phyloP scores from a whole-genome alignment of 2,329 filamentous ascomycete species.

The Nannizzia gypsea region DNA sequence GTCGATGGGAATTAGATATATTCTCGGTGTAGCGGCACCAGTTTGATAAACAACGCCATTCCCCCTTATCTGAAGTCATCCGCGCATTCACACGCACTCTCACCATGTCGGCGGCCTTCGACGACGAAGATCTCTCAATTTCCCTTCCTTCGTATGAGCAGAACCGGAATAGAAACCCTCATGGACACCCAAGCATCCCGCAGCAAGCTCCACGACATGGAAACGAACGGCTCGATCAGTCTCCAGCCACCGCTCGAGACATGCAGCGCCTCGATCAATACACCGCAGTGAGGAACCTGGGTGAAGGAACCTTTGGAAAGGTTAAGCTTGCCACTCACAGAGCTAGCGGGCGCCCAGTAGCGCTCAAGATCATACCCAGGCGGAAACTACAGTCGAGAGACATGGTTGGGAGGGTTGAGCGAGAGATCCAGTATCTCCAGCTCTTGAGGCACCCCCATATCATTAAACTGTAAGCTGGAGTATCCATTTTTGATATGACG shows the following conservation, averaged over 20 bases:
- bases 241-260: constrained; percentile 41
- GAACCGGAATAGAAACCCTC: constrained; percentile 11
- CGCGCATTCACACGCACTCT: background rate
- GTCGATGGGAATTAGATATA: background rate
- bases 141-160: constrained; percentile 21
- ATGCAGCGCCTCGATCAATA: constrained; percentile 87
- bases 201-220: constrained; percentile 7
- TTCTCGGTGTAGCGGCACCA: background rate
- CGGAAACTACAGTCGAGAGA: constrained; percentile 94
- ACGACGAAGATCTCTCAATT: constrained; percentile 29
- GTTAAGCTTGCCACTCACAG: constrained; percentile 93
- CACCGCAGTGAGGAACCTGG: constrained; percentile 76
- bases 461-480: constrained; percentile 71
- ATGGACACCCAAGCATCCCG: constrained; percentile 15
- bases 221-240: constrained; percentile 25
- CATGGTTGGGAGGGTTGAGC: constrained; percentile 94
- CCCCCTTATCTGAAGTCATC: background rate
- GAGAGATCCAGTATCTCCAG: constrained; percentile 96
- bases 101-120: constrained; percentile 25
- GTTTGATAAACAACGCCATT: background rate
- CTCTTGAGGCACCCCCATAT: constrained; percentile 93
- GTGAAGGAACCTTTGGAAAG: constrained; percentile 96
- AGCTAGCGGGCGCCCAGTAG: constrained; percentile 86
- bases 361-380: constrained; percentile 92
- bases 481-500: background rate